Evolutionary conservation across 768 basidiomycete genomes (phyloP), one percentile per base, ranked within the genome.

Genomic region (Amanita inopinata): DNA sequence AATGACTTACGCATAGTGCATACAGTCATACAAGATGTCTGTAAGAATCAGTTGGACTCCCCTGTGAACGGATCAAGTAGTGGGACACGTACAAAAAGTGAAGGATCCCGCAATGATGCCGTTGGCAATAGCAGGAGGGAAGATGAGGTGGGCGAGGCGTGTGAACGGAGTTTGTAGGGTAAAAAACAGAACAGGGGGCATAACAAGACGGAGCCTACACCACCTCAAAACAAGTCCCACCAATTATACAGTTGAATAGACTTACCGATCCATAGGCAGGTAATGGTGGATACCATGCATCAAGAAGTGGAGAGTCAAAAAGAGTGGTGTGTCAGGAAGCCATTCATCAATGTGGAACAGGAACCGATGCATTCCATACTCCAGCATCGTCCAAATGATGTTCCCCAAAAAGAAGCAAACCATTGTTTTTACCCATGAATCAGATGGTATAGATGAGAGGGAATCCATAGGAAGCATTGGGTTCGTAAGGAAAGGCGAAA

Each of bases 281-380:
- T 93, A 99, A 61, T 99, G 96, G 57, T 99, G 96, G 25, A 99
- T 79, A 11, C 96, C 96, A 56, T 98, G 96, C 57, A 89, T 68
- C 54, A 88, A 58, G 65, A 99, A 99, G 58, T 99, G 96, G 18
- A 97, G 57, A 32, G 79, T 78, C 55, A 98, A 69, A 62, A 83
- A 87, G 39, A 66, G 63, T 4, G 83, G 82, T 45, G 65, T 70
- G 61, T 99, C 96, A 2, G 96, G 96, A 15, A 99, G 74, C 54
- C 71, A 61, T 6, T 78, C 70, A 56, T 99, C 96, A 52, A 99
- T 65, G 61, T 99, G 96, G 78, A 99, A 99, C 38, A 99, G 65
- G 77, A 97, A 97, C 31, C 96, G 83, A 62, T 99, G 96, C 54
- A 99, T 65, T 9, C 70, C 65, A 58, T 98, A 99, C 62, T 98